Evolutionary conservation across 1,284 basidiomycete genomes (phyloP).

Genomic region (Cutaneotrichosporon arboriforme): DNA sequence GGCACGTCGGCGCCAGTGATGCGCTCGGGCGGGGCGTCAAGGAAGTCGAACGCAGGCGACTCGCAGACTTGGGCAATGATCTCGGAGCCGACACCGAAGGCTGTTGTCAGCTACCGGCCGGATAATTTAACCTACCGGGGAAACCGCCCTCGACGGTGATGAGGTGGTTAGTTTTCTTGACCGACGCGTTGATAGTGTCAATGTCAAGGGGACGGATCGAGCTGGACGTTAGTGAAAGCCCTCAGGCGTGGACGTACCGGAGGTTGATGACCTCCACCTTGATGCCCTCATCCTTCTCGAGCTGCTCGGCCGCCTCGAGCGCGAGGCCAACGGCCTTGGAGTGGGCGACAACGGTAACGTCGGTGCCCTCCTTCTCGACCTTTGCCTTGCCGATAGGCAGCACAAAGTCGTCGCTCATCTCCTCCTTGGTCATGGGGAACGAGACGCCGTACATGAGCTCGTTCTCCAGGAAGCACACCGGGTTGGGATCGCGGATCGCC

Average conservation of each 20-base stretch:
- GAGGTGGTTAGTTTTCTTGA: slow-evolving; percentile 97
- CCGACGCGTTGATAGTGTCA: slow-evolving; percentile 87
- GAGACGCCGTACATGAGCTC: slow-evolving; percentile 97
- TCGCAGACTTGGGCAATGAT: slow-evolving; percentile 95
- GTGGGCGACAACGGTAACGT: slow-evolving; percentile 94
- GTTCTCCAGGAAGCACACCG: slow-evolving; percentile 95
- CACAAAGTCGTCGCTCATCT: slow-evolving; percentile 88
- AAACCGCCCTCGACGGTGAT: slow-evolving; percentile 97
- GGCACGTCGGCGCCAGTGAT: slow-evolving; percentile 94
- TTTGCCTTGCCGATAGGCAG: slow-evolving; percentile 98
- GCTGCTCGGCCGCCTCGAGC: slow-evolving; percentile 83
- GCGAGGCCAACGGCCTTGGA: slow-evolving; percentile 92
- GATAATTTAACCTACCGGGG: slow-evolving; percentile 53
- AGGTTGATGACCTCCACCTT: slow-evolving; percentile 98
- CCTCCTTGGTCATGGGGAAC: slow-evolving; percentile 93
- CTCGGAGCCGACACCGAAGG: slow-evolving; percentile 96
- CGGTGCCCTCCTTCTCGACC: slow-evolving; percentile 85
- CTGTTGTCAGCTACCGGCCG: slow-evolving; percentile 30
- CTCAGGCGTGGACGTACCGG: slow-evolving; percentile 53
- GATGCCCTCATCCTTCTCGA: slow-evolving; percentile 89
- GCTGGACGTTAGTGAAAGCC: slow-evolving; percentile 4
- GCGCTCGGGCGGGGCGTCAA: slow-evolving; percentile 96
- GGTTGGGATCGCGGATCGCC: slow-evolving; percentile 97
- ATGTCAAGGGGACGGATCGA: slow-evolving; percentile 84
- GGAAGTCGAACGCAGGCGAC: slow-evolving; percentile 92